phyloP scores from a whole-genome alignment of 768 basidiomycete species.

The Daedalea quercina region DNA sequence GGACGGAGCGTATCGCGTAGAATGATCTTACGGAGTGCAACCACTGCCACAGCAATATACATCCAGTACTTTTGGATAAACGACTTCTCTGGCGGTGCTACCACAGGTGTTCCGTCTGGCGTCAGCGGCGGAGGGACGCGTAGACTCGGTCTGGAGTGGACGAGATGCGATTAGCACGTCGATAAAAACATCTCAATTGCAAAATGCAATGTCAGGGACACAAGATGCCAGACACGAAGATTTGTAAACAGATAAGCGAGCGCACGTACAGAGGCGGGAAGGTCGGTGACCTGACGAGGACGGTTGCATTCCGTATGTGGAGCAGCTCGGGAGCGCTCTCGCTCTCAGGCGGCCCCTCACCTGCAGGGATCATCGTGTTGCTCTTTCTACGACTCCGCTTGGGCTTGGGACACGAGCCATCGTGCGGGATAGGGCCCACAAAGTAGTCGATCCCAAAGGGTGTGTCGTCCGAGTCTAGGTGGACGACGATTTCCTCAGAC shows the following conservation, averaged over 20 bases:
- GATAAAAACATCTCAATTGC: not conserved
- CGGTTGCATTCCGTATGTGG: slow-evolving; percentile 44
- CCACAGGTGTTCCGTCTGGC: slow-evolving; percentile 55
- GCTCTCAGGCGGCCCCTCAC: slow-evolving; percentile 5
- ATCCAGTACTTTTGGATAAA: slow-evolving; percentile 92
- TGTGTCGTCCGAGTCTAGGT: slow-evolving; percentile 34
- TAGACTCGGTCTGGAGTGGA: slow-evolving; percentile 51
- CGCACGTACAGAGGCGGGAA: slow-evolving; percentile 52
- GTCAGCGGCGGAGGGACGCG: slow-evolving; percentile 62
- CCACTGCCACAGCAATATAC: slow-evolving; percentile 55
- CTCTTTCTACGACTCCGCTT: not conserved
- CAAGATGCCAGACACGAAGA: not conserved
- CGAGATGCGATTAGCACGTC: not conserved
- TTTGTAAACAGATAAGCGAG: not conserved
- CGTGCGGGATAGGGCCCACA: slow-evolving; percentile 57
- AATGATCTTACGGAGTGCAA: slow-evolving; percentile 49
- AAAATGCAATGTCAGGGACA: not conserved
- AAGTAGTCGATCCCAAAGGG: slow-evolving; percentile 74
- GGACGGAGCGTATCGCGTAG: not conserved
- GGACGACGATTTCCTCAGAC: slow-evolving; percentile 52
- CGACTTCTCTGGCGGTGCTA: slow-evolving; percentile 60
- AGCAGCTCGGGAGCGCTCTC: slow-evolving; percentile 18
- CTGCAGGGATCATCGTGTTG: not conserved
- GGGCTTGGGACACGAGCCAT: slow-evolving; percentile 52
- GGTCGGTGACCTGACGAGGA: slow-evolving; percentile 36